Evolutionary conservation across 352 stramenopile species (phyloP).

Genomic region (Globisporangium radiosum): DNA sequence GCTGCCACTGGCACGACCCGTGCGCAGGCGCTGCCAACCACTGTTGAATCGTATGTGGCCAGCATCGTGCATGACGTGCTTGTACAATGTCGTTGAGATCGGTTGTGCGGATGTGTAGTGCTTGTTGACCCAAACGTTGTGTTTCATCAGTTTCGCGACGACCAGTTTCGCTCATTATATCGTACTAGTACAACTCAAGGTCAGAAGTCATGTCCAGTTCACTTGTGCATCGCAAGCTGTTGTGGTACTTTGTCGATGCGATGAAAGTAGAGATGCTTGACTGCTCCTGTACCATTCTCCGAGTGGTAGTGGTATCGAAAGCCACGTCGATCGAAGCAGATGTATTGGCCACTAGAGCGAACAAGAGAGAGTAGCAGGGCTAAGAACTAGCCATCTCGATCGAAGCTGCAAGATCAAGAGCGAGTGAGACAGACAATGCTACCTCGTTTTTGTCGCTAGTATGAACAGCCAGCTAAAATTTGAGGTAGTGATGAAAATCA

Average conservation of each 20-base stretch:
- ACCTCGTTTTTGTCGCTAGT: neutral
- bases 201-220: no score
- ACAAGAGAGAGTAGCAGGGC: no score
- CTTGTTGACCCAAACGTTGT: neutral
- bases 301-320: no score
- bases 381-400: neutral
- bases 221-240: no score
- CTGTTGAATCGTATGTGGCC: neutral
- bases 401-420: neutral
- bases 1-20: slow-evolving; percentile 1
- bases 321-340: no score
- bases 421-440: neutral
- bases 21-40: neutral
- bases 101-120: neutral
- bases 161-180: no score
- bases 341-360: no score
- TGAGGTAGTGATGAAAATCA: neutral
- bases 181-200: no score
- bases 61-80: neutral
- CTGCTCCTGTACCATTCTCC: no score
- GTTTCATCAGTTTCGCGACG: neutral
- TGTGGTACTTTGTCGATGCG: no score
- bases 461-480: neutral
- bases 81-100: no score
- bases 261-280: no score